phyloP scores from a whole-genome alignment of 2,329 filamentous ascomycete genomes.

The Didymellaceae sp. region DNA sequence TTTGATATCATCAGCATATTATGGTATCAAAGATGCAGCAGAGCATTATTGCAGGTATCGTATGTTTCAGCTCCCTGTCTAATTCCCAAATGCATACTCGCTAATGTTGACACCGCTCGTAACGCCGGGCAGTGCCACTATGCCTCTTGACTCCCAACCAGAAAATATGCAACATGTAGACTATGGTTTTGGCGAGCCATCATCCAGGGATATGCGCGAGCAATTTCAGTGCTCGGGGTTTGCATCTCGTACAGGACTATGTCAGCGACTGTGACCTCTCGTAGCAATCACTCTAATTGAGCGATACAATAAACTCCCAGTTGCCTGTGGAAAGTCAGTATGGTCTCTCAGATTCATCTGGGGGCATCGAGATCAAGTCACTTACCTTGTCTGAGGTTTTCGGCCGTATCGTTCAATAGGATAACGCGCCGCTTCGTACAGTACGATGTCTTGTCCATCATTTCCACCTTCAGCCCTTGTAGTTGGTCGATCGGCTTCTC shows the following conservation, averaged over 20 bases:
- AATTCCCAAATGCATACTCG: conserved; percentile 16
- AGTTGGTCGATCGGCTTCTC: conserved; percentile 94
- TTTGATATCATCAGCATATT: no score
- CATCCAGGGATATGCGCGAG: no score
- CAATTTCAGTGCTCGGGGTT: no score
- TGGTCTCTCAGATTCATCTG: background rate
- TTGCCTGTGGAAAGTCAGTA: conserved; percentile 33
- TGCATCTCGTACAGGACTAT: background rate
- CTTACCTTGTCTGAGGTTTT: conserved; percentile 86
- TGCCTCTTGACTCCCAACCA: conserved; percentile 16
- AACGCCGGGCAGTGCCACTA: conserved; percentile 23
- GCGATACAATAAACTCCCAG: conserved; percentile 42
- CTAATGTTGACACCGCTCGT: conserved; percentile 22
- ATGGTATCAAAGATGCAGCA: no score
- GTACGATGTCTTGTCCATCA: conserved; percentile 98
- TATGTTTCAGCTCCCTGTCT: conserved; percentile 13
- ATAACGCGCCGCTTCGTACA: conserved; percentile 93
- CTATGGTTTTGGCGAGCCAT: background rate
- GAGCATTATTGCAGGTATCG: background rate
- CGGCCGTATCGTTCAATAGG: conserved; percentile 87
- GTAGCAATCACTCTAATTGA: conserved; percentile 21
- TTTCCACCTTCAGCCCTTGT: conserved; percentile 88
- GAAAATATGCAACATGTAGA: conserved; percentile 21
- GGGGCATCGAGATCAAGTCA: conserved; percentile 19
- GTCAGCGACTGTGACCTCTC: background rate